phyloP scores from a whole-genome alignment of 257 asterid genomes.

The Thymus quinquecostatus region DNA sequence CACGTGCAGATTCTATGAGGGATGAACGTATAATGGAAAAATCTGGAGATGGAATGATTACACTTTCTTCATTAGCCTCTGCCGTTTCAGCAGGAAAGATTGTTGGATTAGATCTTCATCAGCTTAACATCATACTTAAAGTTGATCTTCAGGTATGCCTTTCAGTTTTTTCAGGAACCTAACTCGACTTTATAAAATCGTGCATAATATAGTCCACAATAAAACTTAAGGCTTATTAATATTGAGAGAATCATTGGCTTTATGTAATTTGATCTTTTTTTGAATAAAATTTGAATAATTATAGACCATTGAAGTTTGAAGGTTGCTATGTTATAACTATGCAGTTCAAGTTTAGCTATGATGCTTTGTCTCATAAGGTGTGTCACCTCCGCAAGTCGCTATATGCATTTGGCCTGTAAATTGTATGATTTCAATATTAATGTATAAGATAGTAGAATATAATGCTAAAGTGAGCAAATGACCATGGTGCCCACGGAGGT shows the following conservation, averaged over 20 bases:
- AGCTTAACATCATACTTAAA: constrained; percentile 83
- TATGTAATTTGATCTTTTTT: neutral
- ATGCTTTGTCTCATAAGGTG: neutral
- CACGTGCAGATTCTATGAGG: constrained; percentile 68
- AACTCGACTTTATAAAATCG: neutral
- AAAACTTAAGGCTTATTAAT: constrained; percentile 4
- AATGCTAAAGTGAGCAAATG: too few species aligned
- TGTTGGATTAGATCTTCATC: constrained; percentile 90
- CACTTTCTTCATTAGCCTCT: constrained; percentile 92
- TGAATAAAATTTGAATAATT: constrained; percentile 1
- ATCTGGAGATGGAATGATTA: constrained; percentile 94
- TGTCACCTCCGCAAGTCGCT: too few species aligned
- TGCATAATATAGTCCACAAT: neutral
- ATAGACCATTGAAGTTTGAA: constrained; percentile 9
- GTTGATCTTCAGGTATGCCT: constrained; percentile 92
- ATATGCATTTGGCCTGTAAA: too few species aligned
- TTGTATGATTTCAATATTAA: too few species aligned
- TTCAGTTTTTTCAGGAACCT: constrained; percentile 17
- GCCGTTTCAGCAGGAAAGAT: constrained; percentile 84
- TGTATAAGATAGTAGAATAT: too few species aligned
- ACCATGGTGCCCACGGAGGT: too few species aligned
- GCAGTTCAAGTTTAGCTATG: neutral
- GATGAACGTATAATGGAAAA: constrained; percentile 80
- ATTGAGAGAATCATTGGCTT: neutral
- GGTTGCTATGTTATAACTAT: neutral